These are phyloP conservation scores for Metschnikowia koreensis DNA, from an alignment of 805 yeast genomes.

Conservation along the genomic window DNA sequence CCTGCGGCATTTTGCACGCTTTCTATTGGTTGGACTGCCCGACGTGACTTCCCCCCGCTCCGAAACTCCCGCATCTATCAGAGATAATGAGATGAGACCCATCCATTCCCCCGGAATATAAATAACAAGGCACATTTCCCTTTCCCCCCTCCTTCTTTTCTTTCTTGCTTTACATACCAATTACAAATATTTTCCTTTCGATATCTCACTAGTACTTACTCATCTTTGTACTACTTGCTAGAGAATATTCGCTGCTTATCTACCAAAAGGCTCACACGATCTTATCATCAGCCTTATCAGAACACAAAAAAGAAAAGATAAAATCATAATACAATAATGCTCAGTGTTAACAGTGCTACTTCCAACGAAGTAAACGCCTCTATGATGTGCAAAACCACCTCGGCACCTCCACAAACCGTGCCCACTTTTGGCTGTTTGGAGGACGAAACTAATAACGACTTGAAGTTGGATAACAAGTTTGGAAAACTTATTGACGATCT, in stretches of 20 bases:
- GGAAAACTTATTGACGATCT: slow-evolving; percentile 28
- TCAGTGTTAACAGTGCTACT: slow-evolving; percentile 8
- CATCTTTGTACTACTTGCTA: slow-evolving; percentile 2
- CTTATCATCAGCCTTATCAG: not conserved
- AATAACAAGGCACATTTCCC: not conserved
- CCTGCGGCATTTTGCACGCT: not conserved
- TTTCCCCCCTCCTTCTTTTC: not conserved
- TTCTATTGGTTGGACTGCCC: slow-evolving; percentile 8
- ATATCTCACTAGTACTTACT: not conserved
- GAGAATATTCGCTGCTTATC: slow-evolving; percentile 8
- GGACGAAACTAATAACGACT: slow-evolving; percentile 18
- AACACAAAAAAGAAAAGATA: not conserved
- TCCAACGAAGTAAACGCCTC: slow-evolving; percentile 8
- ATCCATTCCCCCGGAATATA: slow-evolving; percentile 3
- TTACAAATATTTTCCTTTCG: not conserved
- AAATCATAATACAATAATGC: not conserved
- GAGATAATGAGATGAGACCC: not conserved
- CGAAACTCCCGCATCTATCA: not conserved
- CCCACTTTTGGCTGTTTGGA: slow-evolving; percentile 19
- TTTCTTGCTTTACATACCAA: not conserved
- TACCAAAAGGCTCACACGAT: not conserved
- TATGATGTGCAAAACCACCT: slow-evolving; percentile 9
- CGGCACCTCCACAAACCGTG: slow-evolving; percentile 9
- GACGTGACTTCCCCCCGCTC: slow-evolving; percentile 4
- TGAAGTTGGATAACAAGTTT: slow-evolving; percentile 17